A percentile compares a stretch with the other conserved stretches of the same genome.
Conservation (phyloP, 2,329 filamentous ascomycete genomes). For the Trichoderma sp. region DNA sequence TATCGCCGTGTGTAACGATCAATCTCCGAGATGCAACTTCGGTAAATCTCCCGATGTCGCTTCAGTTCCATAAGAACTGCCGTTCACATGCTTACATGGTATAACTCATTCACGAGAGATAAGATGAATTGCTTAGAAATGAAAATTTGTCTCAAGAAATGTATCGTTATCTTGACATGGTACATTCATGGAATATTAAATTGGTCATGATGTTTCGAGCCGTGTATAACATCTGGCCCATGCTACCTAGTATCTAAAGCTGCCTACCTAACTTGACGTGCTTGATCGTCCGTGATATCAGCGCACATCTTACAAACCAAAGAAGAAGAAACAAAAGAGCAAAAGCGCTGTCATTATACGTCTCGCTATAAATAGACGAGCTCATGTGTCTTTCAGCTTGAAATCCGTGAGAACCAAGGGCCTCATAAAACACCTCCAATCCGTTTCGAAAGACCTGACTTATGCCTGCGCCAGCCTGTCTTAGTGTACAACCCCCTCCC, state of each 20-base stretch:
- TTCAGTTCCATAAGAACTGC: background rate
- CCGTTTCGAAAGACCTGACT: background rate
- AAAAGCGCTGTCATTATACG: background rate
- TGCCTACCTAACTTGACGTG: background rate
- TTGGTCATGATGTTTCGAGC: background rate
- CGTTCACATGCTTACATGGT: background rate
- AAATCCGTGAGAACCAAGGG: background rate
- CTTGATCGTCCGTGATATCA: background rate
- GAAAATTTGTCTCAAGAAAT: background rate
- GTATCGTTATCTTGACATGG: background rate
- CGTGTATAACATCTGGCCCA: background rate
- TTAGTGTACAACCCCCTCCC: background rate
- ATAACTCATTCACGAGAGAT: background rate
- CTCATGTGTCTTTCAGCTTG: background rate
- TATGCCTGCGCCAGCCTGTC: background rate
- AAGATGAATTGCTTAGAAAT: background rate
- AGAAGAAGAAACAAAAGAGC: background rate
- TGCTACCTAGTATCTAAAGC: background rate
- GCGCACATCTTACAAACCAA: background rate
- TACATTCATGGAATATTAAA: background rate
- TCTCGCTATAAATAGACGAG: background rate
- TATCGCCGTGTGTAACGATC: background rate
- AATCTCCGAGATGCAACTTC: background rate
- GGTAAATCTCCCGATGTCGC: background rate
- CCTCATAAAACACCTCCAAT: background rate